phyloP scores from a whole-genome alignment of 305 asterid species.

The Rubia tinctorum region DNA sequence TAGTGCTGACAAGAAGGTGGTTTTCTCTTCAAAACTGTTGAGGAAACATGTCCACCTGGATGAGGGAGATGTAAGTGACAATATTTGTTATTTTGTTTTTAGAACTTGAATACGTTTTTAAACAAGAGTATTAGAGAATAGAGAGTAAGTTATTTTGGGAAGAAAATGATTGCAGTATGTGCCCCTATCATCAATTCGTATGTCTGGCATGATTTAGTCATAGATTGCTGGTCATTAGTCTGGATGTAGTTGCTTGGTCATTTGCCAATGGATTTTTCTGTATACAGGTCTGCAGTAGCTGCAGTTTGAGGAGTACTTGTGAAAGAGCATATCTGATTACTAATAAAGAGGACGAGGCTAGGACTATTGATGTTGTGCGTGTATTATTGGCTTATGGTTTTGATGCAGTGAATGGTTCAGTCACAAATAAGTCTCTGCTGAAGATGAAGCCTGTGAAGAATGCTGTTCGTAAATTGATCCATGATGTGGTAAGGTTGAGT shows the following conservation, averaged over 20 bases:
- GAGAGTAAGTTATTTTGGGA: neutral
- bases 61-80: conserved; percentile 96
- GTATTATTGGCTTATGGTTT: conserved; percentile 79
- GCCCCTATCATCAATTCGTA: neutral
- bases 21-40: conserved; percentile 68
- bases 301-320: conserved; percentile 86
- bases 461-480: conserved; percentile 74
- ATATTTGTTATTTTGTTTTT: neutral
- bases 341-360: conserved; percentile 92
- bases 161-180: neutral
- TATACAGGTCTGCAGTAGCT: conserved; percentile 92
- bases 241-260: neutral
- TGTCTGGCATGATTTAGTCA: conserved; percentile 1
- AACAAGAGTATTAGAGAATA: neutral
- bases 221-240: neutral
- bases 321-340: conserved; percentile 86
- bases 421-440: conserved; percentile 54
- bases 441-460: conserved; percentile 74
- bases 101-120: neutral
- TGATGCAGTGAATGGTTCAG: conserved; percentile 66
- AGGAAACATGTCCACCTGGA: conserved; percentile 84
- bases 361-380: conserved; percentile 89
- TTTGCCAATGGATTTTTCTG: conserved; percentile 6
- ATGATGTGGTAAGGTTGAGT: conserved; percentile 86
- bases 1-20: conserved; percentile 70